phyloP scores from a whole-genome alignment of 352 stramenopile genomes.

The Phytophthora citrophthora region DNA sequence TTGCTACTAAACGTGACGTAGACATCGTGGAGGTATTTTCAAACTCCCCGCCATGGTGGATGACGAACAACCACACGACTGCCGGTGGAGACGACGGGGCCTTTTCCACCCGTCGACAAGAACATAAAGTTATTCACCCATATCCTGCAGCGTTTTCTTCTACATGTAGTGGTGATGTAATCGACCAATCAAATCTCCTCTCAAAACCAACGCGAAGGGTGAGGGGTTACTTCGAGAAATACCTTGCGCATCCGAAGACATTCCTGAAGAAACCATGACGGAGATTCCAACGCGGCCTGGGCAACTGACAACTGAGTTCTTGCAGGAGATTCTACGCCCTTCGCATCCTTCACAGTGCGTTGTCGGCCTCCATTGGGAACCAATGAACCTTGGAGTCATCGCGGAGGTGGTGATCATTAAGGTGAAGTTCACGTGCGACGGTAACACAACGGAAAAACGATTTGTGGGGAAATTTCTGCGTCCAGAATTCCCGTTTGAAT shows the following conservation, averaged over 20 bases:
- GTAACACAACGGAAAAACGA: constrained; percentile 22
- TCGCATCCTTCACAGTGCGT: constrained; percentile 34
- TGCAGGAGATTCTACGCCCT: constrained; percentile 46
- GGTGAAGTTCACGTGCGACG: constrained; percentile 34
- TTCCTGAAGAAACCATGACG: constrained; percentile 14
- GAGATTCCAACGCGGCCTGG: constrained; percentile 39
- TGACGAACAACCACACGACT: constrained; percentile 55
- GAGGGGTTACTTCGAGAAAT: constrained; percentile 23
- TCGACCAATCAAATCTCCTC: constrained; percentile 23
- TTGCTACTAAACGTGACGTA: constrained; percentile 41
- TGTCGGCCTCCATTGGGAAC: constrained; percentile 58
- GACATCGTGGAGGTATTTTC: constrained; percentile 56
- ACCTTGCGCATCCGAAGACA: not conserved
- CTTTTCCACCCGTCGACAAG: too few relatives aligned
- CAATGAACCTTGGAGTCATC: constrained; percentile 82
- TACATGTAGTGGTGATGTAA: not conserved
- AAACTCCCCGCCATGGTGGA: constrained; percentile 70
- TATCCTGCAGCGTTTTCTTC: too few relatives aligned
- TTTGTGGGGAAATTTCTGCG: constrained; percentile 83
- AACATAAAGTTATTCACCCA: too few relatives aligned
- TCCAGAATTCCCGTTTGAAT: constrained; percentile 80
- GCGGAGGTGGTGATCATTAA: constrained; percentile 72
- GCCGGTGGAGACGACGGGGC: constrained; percentile 41
- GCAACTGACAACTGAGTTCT: constrained; percentile 61
- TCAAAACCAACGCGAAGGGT: not conserved